Evolutionary conservation across 352 stramenopile genomes (phyloP).

Genomic region (Globisporangium nagaii): DNA sequence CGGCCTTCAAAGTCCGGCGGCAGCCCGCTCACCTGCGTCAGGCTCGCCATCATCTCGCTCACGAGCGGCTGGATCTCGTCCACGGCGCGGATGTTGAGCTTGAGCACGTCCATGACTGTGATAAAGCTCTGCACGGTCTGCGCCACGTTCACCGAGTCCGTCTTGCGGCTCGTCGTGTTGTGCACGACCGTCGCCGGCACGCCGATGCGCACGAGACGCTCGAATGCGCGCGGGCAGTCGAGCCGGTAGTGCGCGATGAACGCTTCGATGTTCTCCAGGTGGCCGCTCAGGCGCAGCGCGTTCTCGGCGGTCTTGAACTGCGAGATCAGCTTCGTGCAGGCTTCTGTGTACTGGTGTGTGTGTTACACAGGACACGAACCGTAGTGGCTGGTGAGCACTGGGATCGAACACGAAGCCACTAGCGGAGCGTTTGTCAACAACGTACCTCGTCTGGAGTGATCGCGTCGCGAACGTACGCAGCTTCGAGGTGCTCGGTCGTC

Average conservation of each 20-base stretch:
- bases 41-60: conserved; percentile 93
- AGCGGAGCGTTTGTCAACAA: too few species aligned
- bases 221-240: conserved; percentile 93
- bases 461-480: conserved; percentile 94
- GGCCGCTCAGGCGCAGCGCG: conserved; percentile 77
- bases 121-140: conserved; percentile 98
- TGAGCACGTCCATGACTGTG: conserved; percentile 97
- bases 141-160: conserved; percentile 88
- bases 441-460: conserved; percentile 88
- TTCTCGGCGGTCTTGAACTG: conserved; percentile 97
- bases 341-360: conserved; percentile 86
- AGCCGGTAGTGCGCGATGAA: conserved; percentile 96
- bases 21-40: conserved; percentile 92
- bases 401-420: too few species aligned
- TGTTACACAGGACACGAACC: too few species aligned
- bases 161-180: conserved; percentile 76
- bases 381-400: too few species aligned
- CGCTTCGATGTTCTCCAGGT: conserved; percentile 55
- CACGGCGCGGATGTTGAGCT: conserved; percentile 95
- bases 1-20: conserved; percentile 92
- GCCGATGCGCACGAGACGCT: conserved; percentile 92
- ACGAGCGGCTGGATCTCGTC: conserved; percentile 97
- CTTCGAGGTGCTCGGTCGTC: conserved; percentile 96
- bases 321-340: conserved; percentile 96
- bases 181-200: conserved; percentile 91